Evolutionary conservation across 345 rosid species (phyloP).

Genomic region (Limnanthes douglasii): DNA sequence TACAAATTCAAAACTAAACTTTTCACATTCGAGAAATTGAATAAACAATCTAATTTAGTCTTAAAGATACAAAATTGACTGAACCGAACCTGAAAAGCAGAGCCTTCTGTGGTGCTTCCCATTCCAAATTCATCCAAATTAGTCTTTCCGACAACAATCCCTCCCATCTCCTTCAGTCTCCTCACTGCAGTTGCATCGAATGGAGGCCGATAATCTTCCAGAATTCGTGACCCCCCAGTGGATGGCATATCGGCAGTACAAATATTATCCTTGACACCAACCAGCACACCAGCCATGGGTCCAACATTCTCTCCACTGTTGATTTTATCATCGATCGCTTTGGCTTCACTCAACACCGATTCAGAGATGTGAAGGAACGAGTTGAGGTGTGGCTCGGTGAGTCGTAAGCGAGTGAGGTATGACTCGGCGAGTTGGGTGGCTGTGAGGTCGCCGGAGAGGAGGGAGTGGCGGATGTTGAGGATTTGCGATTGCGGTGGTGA

Average conservation of each 20-base stretch:
- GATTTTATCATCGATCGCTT: slow-evolving; percentile 32
- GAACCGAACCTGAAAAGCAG: slow-evolving; percentile 59
- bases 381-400: slow-evolving; percentile 58
- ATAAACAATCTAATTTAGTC: no score
- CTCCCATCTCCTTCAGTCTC: slow-evolving; percentile 52
- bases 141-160: slow-evolving; percentile 76
- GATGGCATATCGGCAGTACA: slow-evolving; percentile 85
- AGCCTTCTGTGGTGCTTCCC: slow-evolving; percentile 86
- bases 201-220: slow-evolving; percentile 58
- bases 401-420: slow-evolving; percentile 48
- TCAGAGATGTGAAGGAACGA: slow-evolving; percentile 69
- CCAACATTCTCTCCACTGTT: slow-evolving; percentile 42
- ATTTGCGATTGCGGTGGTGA: slow-evolving; percentile 49
- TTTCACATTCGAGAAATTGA: no score
- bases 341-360: slow-evolving; percentile 34
- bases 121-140: slow-evolving; percentile 92
- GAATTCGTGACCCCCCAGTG: slow-evolving; percentile 66
- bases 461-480: slow-evolving; percentile 54
- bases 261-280: slow-evolving; percentile 77
- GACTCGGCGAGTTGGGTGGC: slow-evolving; percentile 60
- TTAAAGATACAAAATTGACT: background rate
- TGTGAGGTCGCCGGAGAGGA: slow-evolving; percentile 45
- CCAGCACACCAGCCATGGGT: slow-evolving; percentile 67
- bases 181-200: slow-evolving; percentile 71
- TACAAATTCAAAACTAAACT: no score